phyloP scores from a whole-genome alignment of 1,139 yeast genomes.

The Candida buenavistaensis region DNA sequence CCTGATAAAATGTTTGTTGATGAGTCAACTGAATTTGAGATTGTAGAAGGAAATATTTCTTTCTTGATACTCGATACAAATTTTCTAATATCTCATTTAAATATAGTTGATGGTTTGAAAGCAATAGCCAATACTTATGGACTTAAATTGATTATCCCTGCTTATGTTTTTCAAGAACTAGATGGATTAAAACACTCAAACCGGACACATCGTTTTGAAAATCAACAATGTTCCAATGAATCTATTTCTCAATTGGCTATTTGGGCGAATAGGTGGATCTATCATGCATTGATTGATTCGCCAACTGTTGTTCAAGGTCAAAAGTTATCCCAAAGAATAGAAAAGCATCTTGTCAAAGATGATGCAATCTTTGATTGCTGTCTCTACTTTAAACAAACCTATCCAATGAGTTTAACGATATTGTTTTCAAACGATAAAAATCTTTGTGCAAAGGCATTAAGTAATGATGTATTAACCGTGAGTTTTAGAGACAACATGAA shows the following conservation, averaged over 20 bases:
- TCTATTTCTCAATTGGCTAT: conserved; percentile 64
- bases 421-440: conserved; percentile 81
- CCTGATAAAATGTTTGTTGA: conserved; percentile 15
- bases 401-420: conserved; percentile 51
- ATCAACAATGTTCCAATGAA: conserved; percentile 18
- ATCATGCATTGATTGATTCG: conserved; percentile 53
- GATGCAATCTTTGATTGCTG: conserved; percentile 89
- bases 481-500: conserved; percentile 62
- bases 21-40: conserved; percentile 12
- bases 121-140: conserved; percentile 38
- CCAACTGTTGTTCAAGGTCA: conserved; percentile 65
- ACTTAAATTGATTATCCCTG: conserved; percentile 63
- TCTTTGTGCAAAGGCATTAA: conserved; percentile 72
- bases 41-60: conserved; percentile 27
- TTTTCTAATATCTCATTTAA: conserved; percentile 66
- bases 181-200: conserved; percentile 69
- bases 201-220: too few species aligned
- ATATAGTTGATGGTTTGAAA: conserved; percentile 52
- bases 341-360: conserved; percentile 54
- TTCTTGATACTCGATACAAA: conserved; percentile 73
- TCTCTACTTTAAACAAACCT: conserved; percentile 51
- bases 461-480: conserved; percentile 67
- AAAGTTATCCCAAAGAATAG: conserved; percentile 50
- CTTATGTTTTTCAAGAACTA: conserved; percentile 67
- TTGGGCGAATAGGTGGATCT: conserved; percentile 79